Evolutionary conservation across 257 asterid species (phyloP).

Genomic region (Solanum piurae): DNA sequence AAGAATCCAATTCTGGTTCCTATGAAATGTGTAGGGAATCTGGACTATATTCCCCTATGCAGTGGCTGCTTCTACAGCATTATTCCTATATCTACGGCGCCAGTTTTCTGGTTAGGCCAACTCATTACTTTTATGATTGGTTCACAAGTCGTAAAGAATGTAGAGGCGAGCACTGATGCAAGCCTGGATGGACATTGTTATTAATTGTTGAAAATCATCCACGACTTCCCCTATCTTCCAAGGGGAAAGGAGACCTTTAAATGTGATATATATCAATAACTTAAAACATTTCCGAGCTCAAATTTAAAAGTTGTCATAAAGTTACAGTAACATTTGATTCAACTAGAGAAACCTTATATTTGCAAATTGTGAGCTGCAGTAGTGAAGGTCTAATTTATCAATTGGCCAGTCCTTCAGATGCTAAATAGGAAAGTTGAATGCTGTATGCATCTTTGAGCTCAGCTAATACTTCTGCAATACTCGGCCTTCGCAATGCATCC

Average conservation of each 20-base stretch:
- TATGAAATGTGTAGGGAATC: slow-evolving; percentile 43
- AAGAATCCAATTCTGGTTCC: neutral
- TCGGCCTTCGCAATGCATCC: slow-evolving; percentile 75
- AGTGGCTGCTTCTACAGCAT: slow-evolving; percentile 54
- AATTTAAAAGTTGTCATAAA: neutral
- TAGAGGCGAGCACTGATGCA: neutral
- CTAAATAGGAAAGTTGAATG: slow-evolving; percentile 68
- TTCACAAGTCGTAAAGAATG: neutral
- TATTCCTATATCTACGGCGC: slow-evolving; percentile 46
- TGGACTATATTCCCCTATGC: slow-evolving; percentile 81
- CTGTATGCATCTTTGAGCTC: slow-evolving; percentile 77
- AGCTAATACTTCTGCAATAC: slow-evolving; percentile 51
- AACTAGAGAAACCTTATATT: neutral
- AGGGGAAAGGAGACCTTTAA: neutral
- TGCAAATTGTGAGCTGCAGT: neutral
- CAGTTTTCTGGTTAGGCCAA: slow-evolving; percentile 29
- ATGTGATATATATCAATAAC: neutral
- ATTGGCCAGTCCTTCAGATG: slow-evolving; percentile 40
- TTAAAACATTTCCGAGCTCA: neutral
- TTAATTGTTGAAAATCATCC: neutral
- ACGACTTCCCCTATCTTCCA: neutral
- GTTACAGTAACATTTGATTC: neutral
- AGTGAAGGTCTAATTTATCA: slow-evolving; percentile 1
- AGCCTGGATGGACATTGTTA: slow-evolving; percentile 5
- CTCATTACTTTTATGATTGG: neutral